phyloP scores from a whole-genome alignment of 805 yeast genomes.

The Saccharomycopsis guyanensis region DNA sequence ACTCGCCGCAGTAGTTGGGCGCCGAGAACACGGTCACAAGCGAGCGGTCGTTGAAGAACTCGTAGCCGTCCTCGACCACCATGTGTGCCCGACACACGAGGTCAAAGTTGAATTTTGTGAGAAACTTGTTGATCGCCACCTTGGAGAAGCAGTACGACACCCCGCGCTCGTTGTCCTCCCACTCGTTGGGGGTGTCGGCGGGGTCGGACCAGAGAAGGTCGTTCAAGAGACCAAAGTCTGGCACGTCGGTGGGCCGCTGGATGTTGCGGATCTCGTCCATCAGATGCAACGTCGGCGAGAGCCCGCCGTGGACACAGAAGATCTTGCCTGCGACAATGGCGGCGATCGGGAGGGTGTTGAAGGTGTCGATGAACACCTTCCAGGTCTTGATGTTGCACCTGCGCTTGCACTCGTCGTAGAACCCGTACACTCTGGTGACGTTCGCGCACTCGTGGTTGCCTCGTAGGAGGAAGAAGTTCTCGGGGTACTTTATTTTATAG shows the following conservation, averaged over 20 bases:
- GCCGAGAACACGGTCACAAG: slow-evolving; percentile 76
- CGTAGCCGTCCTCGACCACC: slow-evolving; percentile 88
- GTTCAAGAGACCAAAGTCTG: slow-evolving; percentile 69
- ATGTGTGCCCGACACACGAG: slow-evolving; percentile 77
- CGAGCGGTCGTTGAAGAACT: slow-evolving; percentile 66
- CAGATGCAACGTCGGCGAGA: slow-evolving; percentile 62
- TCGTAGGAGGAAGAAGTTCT: slow-evolving; percentile 83
- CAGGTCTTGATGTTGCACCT: slow-evolving; percentile 82
- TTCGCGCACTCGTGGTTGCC: slow-evolving; percentile 98
- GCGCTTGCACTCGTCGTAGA: slow-evolving; percentile 96
- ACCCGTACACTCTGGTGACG: slow-evolving; percentile 94
- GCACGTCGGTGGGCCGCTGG: slow-evolving; percentile 76
- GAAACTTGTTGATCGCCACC: slow-evolving; percentile 64
- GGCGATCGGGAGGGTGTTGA: slow-evolving; percentile 91
- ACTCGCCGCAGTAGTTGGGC: slow-evolving; percentile 80
- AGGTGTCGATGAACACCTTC: slow-evolving; percentile 90
- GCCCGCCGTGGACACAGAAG: slow-evolving; percentile 82
- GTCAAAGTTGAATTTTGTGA: slow-evolving; percentile 60
- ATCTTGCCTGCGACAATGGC: slow-evolving; percentile 94
- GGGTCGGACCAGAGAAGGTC: slow-evolving; percentile 85
- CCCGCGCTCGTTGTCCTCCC: slow-evolving; percentile 82
- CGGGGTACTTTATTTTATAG: slow-evolving; percentile 94
- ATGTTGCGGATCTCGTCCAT: slow-evolving; percentile 64
- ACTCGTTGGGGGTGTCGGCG: slow-evolving; percentile 45
- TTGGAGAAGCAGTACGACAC: slow-evolving; percentile 73